Evolutionary conservation across 2,329 filamentous ascomycete species (phyloP), one percentile per base, ranked within the genome.

Genomic region (Beauveria sp.): DNA sequence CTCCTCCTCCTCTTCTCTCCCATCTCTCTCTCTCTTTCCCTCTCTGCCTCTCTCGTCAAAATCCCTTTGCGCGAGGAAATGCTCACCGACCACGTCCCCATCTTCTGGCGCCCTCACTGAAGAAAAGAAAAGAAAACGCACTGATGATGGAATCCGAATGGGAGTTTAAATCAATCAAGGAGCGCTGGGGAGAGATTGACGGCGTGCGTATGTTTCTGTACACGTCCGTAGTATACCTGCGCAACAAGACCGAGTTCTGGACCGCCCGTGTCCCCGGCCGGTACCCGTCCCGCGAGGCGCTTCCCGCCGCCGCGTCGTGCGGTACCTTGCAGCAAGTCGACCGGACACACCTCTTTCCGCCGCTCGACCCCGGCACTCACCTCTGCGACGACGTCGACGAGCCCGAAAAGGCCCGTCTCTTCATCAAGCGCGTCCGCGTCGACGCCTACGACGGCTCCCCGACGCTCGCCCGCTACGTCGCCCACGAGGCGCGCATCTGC

Each of bases 401-500:
- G 34, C 9, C 16, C 22, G 12, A 43, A 14, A 46, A 46, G 20
- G 9, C 9, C 28, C 2, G 16, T 20, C 8, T 50, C 8, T 22
- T 28, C 3, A 6, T 59, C 31, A 59, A 59, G 34, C 45, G 31
- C 45, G 43, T 48, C 20, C 31, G 22, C 8, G 14, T 59, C 16
- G n/a, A 22, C 55, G 45, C 42, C 8, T 59, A 40, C 28, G 55
- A 58, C 45, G 55, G 55, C 46, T 50, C 55, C 14, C 45, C 28
- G n/a, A 22, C 20, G 18, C 28, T 59, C 22, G 46, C 31, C 31
- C 55, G 50, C 31, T 50, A 59, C 45, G 28, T 50, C 7, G 20
- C 42, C 3, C 55, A 59, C 55, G 55, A 59, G 55, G 55, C 55
- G 4, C 55, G 46, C 34, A 48, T 59, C 45, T n/a, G 31, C 20